phyloP scores from a whole-genome alignment of 2,329 filamentous ascomycete species.

The Annulohypoxylon truncatum region DNA sequence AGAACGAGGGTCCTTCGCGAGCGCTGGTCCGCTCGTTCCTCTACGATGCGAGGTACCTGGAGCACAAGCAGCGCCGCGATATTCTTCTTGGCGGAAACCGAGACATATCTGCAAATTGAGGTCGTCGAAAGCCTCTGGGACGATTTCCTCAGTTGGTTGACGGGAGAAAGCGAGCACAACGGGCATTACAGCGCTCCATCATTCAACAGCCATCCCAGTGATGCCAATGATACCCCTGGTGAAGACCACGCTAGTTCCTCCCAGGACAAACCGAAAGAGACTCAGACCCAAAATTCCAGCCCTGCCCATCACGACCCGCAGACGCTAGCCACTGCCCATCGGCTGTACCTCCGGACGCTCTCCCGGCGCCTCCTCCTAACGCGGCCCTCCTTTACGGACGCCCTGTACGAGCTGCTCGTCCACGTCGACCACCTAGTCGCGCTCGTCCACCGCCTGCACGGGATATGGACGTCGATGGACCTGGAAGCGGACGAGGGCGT shows the following conservation, averaged over 20 bases:
- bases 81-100: slow-evolving; percentile 89
- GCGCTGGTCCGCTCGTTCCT: slow-evolving; percentile 71
- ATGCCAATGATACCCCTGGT: not conserved
- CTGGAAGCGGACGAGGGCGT: slow-evolving; percentile 86
- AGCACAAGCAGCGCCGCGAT: slow-evolving; percentile 87
- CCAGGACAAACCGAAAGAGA: slow-evolving; percentile 26
- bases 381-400: slow-evolving; percentile 70
- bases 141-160: slow-evolving; percentile 81
- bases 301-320: slow-evolving; percentile 78
- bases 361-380: slow-evolving; percentile 74
- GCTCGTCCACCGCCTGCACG: slow-evolving; percentile 78
- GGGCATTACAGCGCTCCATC: slow-evolving; percentile 34
- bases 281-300: slow-evolving; percentile 35
- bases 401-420: slow-evolving; percentile 74
- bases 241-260: slow-evolving; percentile 3
- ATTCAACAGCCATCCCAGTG: not conserved
- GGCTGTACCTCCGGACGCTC: slow-evolving; percentile 77
- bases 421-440: slow-evolving; percentile 86
- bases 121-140: slow-evolving; percentile 85
- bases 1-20: slow-evolving; percentile 71
- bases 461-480: slow-evolving; percentile 81
- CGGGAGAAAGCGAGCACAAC: slow-evolving; percentile 51
- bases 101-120: slow-evolving; percentile 89
- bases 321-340: slow-evolving; percentile 82
- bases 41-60: slow-evolving; percentile 85